phyloP scores from a whole-genome alignment of 345 rosid species.

The Brassica cretica region DNA sequence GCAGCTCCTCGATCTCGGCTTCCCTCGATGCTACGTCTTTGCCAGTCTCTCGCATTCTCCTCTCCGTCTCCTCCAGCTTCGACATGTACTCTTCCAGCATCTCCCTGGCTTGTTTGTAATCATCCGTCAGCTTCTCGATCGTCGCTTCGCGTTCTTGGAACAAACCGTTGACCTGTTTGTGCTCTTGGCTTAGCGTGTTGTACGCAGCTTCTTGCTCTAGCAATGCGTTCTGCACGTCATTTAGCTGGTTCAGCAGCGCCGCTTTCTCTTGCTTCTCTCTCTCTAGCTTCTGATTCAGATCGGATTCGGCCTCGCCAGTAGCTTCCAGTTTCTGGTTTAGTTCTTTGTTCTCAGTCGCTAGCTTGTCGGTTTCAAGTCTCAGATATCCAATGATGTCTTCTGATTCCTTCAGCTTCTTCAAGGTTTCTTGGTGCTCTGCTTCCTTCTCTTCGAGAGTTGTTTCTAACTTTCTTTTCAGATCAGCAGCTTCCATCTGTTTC shows the following conservation, averaged over 20 bases:
- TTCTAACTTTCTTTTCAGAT: conserved; percentile 47
- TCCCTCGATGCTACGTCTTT: conserved; percentile 46
- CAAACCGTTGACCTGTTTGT: conserved; percentile 42
- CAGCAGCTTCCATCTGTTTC: conserved; percentile 59
- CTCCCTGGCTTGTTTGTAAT: conserved; percentile 49
- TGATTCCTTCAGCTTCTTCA: conserved; percentile 53
- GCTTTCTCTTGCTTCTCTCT: conserved; percentile 54
- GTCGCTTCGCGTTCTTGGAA: conserved; percentile 47
- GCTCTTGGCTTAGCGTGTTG: conserved; percentile 53
- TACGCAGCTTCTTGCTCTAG: conserved; percentile 43
- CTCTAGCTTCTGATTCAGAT: conserved; percentile 45
- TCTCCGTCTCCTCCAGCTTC: conserved; percentile 53
- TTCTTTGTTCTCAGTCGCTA: conserved; percentile 18
- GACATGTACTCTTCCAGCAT: conserved; percentile 47
- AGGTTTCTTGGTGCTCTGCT: conserved; percentile 47
- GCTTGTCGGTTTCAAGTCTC: conserved; percentile 48
- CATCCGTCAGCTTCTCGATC: conserved; percentile 41
- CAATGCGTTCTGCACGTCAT: conserved; percentile 47
- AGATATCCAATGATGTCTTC: conserved; percentile 48
- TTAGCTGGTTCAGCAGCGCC: conserved; percentile 42
- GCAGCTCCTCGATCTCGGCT: conserved; percentile 48
- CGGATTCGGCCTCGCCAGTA: conserved; percentile 45
- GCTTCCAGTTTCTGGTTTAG: conserved; percentile 24
- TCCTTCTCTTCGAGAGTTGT: conserved; percentile 36
- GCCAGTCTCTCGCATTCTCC: conserved; percentile 48